phyloP scores from a whole-genome alignment of 805 yeast species.

The Geotrichum ghanense region DNA sequence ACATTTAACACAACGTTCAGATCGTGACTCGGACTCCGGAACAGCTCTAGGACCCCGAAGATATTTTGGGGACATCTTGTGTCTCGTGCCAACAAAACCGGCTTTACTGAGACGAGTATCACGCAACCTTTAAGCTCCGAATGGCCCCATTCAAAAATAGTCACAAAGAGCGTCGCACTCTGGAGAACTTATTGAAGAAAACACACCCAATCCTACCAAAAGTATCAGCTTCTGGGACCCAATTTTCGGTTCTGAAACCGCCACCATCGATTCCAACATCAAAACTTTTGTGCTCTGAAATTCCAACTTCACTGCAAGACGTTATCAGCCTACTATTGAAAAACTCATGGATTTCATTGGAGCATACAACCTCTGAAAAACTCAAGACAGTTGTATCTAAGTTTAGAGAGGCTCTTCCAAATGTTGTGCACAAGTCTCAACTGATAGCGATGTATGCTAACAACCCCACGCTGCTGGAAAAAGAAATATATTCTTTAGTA shows the following conservation, averaged over 20 bases:
- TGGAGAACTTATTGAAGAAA: neutral
- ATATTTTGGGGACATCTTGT: too few relatives aligned
- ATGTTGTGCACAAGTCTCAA: neutral
- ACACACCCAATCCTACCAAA: neutral
- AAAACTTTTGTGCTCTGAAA: neutral
- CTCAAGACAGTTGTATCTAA: neutral
- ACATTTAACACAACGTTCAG: too few relatives aligned
- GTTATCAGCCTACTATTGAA: neutral
- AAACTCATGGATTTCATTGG: neutral
- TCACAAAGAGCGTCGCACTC: neutral
- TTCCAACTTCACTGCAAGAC: neutral
- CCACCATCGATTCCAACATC: neutral
- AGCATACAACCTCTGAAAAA: neutral
- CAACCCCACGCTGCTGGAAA: neutral
- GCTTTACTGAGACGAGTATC: too few relatives aligned
- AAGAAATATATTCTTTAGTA: neutral
- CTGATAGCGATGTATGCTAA: neutral
- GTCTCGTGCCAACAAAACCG: too few relatives aligned
- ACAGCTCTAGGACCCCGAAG: too few relatives aligned
- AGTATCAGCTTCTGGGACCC: neutral
- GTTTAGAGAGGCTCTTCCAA: neutral
- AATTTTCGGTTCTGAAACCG: neutral
- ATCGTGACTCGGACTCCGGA: too few relatives aligned
- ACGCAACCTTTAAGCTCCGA: too few relatives aligned
- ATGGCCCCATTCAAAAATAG: too few relatives aligned